Percentiles rank a stretch among this genome's conserved stretches.
phyloP scores from a whole-genome alignment of 306 rosid genomes.

The Dalbergia cultrata region DNA sequence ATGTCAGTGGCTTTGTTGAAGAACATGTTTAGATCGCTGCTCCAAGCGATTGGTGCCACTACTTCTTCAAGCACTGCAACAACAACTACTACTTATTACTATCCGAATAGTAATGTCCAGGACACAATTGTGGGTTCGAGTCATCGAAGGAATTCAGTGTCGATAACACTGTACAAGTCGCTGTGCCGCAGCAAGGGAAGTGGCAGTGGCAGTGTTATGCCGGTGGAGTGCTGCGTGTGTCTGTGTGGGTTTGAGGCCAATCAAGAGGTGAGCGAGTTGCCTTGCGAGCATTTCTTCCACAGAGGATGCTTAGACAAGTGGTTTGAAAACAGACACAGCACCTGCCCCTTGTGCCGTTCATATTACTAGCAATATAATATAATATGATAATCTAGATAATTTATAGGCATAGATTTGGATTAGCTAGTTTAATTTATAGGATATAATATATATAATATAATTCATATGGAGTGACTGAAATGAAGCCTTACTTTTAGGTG shows the following conservation, averaged over 20 bases:
- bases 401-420: too few relatives aligned
- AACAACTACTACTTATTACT: neutral
- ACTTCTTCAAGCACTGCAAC: neutral
- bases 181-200: constrained; percentile 41
- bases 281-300: constrained; percentile 89
- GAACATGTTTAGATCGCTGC: constrained; percentile 69
- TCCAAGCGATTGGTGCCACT: constrained; percentile 54
- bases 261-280: constrained; percentile 79
- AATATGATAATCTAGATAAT: neutral
- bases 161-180: constrained; percentile 62
- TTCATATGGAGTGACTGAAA: neutral
- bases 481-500: neutral
- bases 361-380: constrained; percentile 30
- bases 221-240: constrained; percentile 79
- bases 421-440: neutral
- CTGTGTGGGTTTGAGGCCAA: constrained; percentile 72
- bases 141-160: constrained; percentile 52
- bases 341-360: constrained; percentile 92
- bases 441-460: neutral
- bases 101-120: too few relatives aligned
- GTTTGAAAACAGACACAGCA: constrained; percentile 66
- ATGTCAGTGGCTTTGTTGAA: constrained; percentile 65
- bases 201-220: neutral
- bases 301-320: constrained; percentile 77
- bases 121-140: neutral